Evolutionary conservation across 2,329 filamentous ascomycete species (phyloP), one percentile per base, ranked within the genome.

Genomic region (Xenoacremonium recifei): DNA sequence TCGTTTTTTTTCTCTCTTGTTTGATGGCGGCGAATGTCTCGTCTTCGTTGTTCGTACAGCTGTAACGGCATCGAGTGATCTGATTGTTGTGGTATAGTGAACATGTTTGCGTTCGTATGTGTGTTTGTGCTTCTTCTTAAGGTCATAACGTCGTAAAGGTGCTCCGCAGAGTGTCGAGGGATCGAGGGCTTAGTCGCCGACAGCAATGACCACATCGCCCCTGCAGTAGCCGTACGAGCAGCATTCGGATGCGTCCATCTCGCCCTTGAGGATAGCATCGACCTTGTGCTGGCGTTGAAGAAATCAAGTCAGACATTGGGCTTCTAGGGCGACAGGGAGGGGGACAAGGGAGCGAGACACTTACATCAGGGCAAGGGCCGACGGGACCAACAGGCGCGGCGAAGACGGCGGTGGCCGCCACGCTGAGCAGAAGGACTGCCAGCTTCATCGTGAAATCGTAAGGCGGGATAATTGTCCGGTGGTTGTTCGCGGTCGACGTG

Each of bases 151-250:
- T 57, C 54, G 45, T 57, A 38, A 45, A 34, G 13, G n/a, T n/a
- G n/a, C n/a, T n/a, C n/a, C n/a, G n/a, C n/a, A n/a, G n/a, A n/a
- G n/a, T n/a, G 36, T 39, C 42, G 46, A 31, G 16, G 38, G 35
- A 39, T 21, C 10, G 19, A 35, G 39, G 18, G 12, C 25, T 51
- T 23, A 53, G 54, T 57, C 66, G 39, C 63, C 66, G 57, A 75
- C 72, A 9, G 66, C 65, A 38, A 75, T 54, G 32, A 77, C 70
- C 35, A 77, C 70, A 44, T 75, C 69, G 39, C 69, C 69, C 41
- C 72, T 71, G 60, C 75, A 79, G 23, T 62, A 62, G 37, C 76
- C 75, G 47, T 78, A 77, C n/a, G 71, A 72, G 57, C 76, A 79
- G 58, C 76, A 79, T 11, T 62, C 69, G 20, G 75, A 70, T n/a